These are phyloP conservation scores for Mucor piriformis DNA, from an alignment of 371 early-diverging fungal species.

Conservation along the genomic window DNA sequence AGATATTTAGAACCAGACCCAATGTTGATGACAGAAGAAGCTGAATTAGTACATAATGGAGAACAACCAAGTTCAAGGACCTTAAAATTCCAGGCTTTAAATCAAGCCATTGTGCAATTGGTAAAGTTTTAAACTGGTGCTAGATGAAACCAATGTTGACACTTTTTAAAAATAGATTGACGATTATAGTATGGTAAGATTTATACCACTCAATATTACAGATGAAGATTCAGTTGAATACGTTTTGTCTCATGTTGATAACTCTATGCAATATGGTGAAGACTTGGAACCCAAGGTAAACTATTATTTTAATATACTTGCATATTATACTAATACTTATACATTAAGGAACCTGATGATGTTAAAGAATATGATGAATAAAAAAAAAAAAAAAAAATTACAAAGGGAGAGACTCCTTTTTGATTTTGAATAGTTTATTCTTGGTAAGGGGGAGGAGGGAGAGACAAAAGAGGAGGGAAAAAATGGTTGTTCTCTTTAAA, in stretches of 20 bases:
- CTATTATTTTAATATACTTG: not conserved
- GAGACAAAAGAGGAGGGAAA: constrained; percentile 5
- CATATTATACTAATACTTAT: constrained; percentile 11
- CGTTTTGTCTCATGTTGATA: constrained; percentile 89
- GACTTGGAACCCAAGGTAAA: constrained; percentile 90
- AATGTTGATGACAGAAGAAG: constrained; percentile 79
- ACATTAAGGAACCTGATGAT: constrained; percentile 46
- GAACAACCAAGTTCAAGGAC: constrained; percentile 52
- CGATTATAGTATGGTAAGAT: constrained; percentile 95
- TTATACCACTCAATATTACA: constrained; percentile 90
- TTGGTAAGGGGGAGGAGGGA: not conserved
- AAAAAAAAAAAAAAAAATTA: constrained; percentile 11
- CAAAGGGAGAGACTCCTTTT: not conserved
- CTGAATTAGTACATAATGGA: constrained; percentile 49
- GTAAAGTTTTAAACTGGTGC: constrained; percentile 34
- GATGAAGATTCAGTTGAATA: constrained; percentile 94
- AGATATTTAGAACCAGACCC: constrained; percentile 91
- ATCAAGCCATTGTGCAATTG: constrained; percentile 87
- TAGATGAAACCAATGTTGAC: not conserved
- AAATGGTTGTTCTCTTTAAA: constrained; percentile 9
- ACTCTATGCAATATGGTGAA: constrained; percentile 97
- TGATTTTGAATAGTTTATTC: not conserved
- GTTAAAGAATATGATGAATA: constrained; percentile 33
- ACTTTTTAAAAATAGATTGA: constrained; percentile 64
- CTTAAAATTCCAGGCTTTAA: constrained; percentile 81